A percentile compares a stretch with the other conserved stretches of the same genome.
phyloP scores from a whole-genome alignment of 495 filamentous ascomycete genomes.

The Glonium stellatum region DNA sequence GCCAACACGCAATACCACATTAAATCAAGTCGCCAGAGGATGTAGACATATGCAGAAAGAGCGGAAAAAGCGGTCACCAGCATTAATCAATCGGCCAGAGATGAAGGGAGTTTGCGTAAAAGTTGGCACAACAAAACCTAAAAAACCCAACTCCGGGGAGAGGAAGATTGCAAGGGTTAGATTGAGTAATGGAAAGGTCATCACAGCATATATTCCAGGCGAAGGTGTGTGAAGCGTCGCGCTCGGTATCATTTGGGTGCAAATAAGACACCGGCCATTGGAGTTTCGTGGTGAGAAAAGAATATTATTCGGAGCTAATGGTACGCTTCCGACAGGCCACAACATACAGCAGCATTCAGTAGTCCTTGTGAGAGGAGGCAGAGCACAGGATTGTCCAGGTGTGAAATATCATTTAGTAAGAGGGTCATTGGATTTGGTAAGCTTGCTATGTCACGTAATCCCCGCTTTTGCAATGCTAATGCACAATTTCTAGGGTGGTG shows the following conservation, averaged over 20 bases:
- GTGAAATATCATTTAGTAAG: constrained; percentile 91
- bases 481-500: constrained; percentile 65
- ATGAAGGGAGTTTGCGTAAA: constrained; percentile 95
- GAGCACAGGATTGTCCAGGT: constrained; percentile 95
- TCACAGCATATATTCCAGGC: constrained; percentile 90
- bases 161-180: constrained; percentile 84
- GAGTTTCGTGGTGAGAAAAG: neutral
- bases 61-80: constrained; percentile 79
- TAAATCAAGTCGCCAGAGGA: constrained; percentile 50
- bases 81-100: constrained; percentile 65
- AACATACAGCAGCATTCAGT: constrained; percentile 99
- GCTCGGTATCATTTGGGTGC: constrained; percentile 1
- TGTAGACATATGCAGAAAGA: constrained; percentile 68
- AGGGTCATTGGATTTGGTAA: constrained; percentile 88
- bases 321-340: constrained; percentile 54
- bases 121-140: constrained; percentile 85
- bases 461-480: neutral
- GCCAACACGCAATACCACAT: constrained; percentile 28
- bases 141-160: constrained; percentile 97
- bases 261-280: neutral
- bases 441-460: constrained; percentile 33
- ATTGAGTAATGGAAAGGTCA: constrained; percentile 75
- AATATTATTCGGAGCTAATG: neutral
- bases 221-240: constrained; percentile 52
- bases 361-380: constrained; percentile 82